Evolutionary conservation across 106 monocot species (phyloP).

Genomic region (Dactylorhiza incarnata): DNA sequence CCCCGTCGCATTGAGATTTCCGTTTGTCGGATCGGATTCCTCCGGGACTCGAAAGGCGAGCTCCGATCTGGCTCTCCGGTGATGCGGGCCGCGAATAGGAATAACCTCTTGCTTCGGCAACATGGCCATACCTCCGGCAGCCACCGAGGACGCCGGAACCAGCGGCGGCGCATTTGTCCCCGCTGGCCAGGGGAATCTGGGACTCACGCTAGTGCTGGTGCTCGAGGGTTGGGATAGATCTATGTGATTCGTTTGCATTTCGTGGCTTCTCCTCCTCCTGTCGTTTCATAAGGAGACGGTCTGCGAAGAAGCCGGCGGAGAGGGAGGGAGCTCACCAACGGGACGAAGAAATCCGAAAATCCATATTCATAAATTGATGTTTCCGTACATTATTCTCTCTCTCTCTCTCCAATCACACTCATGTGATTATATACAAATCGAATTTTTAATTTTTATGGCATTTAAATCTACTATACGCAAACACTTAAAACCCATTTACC

Average conservation of each 20-base stretch:
- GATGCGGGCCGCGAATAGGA: slow-evolving; percentile 21
- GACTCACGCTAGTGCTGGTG: not conserved
- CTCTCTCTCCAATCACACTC: too few species aligned
- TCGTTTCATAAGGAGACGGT: slow-evolving; percentile 1
- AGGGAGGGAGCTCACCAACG: too few species aligned
- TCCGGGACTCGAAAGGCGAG: slow-evolving; percentile 37
- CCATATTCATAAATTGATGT: too few species aligned
- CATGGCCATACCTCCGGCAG: slow-evolving; percentile 1
- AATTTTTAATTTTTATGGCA: too few species aligned
- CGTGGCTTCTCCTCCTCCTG: not conserved
- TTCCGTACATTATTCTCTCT: too few species aligned
- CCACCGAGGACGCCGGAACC: not conserved
- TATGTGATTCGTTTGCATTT: slow-evolving; percentile 12
- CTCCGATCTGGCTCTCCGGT: slow-evolving; percentile 45
- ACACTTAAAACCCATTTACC: too few species aligned
- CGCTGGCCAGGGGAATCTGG: not conserved
- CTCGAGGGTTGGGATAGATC: not conserved
- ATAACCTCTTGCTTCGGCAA: not conserved
- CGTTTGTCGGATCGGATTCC: slow-evolving; percentile 16
- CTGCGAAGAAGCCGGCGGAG: not conserved
- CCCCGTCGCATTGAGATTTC: slow-evolving; percentile 16
- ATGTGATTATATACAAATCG: too few species aligned
- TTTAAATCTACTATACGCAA: too few species aligned
- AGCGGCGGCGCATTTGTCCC: not conserved
- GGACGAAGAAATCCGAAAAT: too few species aligned